Evolutionary conservation across 1,139 yeast genomes (phyloP).

Genomic region (Lizanozyma gosingica): DNA sequence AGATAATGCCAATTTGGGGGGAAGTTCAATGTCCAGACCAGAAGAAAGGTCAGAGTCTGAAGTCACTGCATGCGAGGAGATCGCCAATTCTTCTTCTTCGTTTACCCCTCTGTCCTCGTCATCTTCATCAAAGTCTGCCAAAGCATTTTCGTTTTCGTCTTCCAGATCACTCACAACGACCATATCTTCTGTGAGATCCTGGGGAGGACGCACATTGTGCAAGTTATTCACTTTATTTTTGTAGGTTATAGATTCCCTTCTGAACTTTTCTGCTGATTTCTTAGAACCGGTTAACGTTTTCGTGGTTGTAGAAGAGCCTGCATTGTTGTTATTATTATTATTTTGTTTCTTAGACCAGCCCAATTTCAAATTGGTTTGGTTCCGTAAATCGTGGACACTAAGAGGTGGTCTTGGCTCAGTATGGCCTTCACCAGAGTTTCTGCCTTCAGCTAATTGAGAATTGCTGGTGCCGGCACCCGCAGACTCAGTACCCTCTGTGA

Average conservation of each 20-base stretch:
- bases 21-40: neutral
- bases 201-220: constrained; percentile 40
- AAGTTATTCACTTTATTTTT: constrained; percentile 24
- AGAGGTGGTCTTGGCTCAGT: constrained; percentile 11
- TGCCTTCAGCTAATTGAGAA: constrained; percentile 1
- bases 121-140: constrained; percentile 13
- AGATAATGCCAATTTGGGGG: neutral
- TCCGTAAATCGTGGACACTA: constrained; percentile 28
- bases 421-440: neutral
- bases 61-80: neutral
- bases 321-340: constrained; percentile 1
- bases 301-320: neutral
- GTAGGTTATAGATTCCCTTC: constrained; percentile 53
- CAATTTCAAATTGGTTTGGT: constrained; percentile 30
- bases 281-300: neutral
- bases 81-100: constrained; percentile 8
- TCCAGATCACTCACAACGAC: constrained; percentile 6
- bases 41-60: neutral
- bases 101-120: constrained; percentile 16
- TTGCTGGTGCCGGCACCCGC: constrained; percentile 4
- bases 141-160: constrained; percentile 18
- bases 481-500: constrained; percentile 32
- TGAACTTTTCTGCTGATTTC: constrained; percentile 5
- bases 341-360: constrained; percentile 38
- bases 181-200: constrained; percentile 11